A percentile compares a stretch with the other conserved stretches of the same genome.
phyloP scores from a whole-genome alignment of 2,329 filamentous ascomycete species.

The Arachnomyces sp. region DNA sequence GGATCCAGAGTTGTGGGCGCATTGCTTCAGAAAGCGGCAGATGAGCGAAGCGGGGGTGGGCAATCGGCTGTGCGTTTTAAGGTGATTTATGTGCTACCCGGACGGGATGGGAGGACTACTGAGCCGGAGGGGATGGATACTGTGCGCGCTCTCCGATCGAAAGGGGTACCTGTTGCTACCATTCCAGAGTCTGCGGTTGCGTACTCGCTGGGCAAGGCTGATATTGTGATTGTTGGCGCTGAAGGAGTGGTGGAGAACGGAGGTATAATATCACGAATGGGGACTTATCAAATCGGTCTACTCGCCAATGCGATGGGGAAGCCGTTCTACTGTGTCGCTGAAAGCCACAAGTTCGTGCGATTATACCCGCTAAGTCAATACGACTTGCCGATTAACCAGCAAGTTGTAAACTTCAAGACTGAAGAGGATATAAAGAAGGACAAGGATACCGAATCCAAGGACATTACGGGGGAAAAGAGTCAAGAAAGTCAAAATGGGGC shows the following conservation, averaged over 20 bases:
- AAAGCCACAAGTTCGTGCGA: slow-evolving; percentile 94
- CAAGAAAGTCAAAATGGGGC: neutral
- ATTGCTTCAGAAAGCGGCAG: slow-evolving; percentile 64
- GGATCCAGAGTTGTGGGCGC: slow-evolving; percentile 76
- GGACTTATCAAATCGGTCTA: slow-evolving; percentile 76
- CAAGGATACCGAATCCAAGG: slow-evolving; percentile 13
- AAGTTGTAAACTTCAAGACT: slow-evolving; percentile 64
- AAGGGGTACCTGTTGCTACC: slow-evolving; percentile 73
- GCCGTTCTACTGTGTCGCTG: slow-evolving; percentile 82
- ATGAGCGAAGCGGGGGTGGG: slow-evolving; percentile 46
- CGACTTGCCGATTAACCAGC: slow-evolving; percentile 71
- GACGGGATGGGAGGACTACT: slow-evolving; percentile 19
- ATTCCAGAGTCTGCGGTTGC: slow-evolving; percentile 69
- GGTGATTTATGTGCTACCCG: slow-evolving; percentile 65
- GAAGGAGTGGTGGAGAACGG: slow-evolving; percentile 93
- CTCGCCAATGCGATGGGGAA: slow-evolving; percentile 65
- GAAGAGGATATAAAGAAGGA: slow-evolving; percentile 32
- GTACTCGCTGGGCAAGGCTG: slow-evolving; percentile 67
- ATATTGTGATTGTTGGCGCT: slow-evolving; percentile 57
- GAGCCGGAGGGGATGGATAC: slow-evolving; percentile 59
- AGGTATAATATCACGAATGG: slow-evolving; percentile 81
- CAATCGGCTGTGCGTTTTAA: slow-evolving; percentile 60
- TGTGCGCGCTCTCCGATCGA: slow-evolving; percentile 61
- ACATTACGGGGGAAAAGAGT: neutral
- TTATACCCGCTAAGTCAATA: slow-evolving; percentile 75